These are phyloP conservation scores for Phytophthora meadii DNA, from an alignment of 352 stramenopile species.

Conservation along the genomic window DNA sequence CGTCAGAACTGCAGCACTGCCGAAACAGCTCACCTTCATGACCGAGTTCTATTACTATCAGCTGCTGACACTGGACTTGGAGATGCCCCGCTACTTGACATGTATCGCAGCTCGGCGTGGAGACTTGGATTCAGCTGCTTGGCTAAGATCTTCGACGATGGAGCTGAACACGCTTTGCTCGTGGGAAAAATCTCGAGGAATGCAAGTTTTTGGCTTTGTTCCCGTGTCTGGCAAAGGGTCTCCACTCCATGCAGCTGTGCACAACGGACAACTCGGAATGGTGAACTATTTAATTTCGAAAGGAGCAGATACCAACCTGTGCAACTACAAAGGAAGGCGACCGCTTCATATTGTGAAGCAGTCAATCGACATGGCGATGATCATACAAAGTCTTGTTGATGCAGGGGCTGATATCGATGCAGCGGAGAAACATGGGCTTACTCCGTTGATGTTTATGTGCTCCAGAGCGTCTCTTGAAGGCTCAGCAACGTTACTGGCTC, in stretches of 20 bases:
- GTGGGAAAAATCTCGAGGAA: slow-evolving; percentile 78
- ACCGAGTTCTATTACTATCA: slow-evolving; percentile 90
- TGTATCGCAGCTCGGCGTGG: slow-evolving; percentile 75
- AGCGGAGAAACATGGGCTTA: slow-evolving; percentile 69
- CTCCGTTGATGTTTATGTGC: slow-evolving; percentile 86
- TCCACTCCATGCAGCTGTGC: slow-evolving; percentile 69
- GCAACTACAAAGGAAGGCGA: slow-evolving; percentile 63
- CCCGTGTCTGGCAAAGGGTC: slow-evolving; percentile 60
- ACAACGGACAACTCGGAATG: slow-evolving; percentile 63
- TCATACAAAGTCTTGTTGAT: slow-evolving; percentile 69
- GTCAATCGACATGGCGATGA: slow-evolving; percentile 60
- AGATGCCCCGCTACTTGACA: slow-evolving; percentile 85
- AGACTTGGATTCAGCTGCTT: slow-evolving; percentile 74
- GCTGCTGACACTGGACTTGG: slow-evolving; percentile 69
- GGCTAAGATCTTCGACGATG: slow-evolving; percentile 56
- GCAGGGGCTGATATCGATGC: slow-evolving; percentile 67
- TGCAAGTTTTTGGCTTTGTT: slow-evolving; percentile 74
- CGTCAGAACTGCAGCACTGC: slow-evolving; percentile 66
- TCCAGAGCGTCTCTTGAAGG: slow-evolving; percentile 67
- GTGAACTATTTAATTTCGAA: slow-evolving; percentile 71
- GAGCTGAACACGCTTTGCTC: slow-evolving; percentile 72
- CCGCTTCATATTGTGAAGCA: slow-evolving; percentile 74
- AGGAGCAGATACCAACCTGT: slow-evolving; percentile 59
- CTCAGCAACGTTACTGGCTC: slow-evolving; percentile 66
- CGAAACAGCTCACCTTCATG: slow-evolving; percentile 86